Evolutionary conservation across 164 flowering plant species (phyloP).

Genomic region (Magnolia kwangsiensis): DNA sequence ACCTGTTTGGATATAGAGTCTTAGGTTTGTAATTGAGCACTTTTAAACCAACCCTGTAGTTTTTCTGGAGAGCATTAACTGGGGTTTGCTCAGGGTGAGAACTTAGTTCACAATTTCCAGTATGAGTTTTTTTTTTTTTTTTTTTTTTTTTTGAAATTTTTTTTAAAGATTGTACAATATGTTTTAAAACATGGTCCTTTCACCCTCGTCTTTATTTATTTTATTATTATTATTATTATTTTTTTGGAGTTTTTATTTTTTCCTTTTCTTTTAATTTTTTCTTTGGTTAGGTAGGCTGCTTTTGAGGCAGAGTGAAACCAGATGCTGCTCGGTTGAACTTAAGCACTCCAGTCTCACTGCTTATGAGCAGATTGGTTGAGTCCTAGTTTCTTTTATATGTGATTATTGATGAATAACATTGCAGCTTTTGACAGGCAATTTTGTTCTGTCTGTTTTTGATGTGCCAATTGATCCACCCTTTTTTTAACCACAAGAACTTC

Average conservation of each 20-base stretch:
- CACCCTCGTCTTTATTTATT: conserved; percentile 7
- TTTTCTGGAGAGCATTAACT: background rate
- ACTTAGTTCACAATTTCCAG: background rate
- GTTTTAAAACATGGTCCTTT: background rate
- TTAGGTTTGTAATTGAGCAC: background rate
- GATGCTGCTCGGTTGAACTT: conserved; percentile 35
- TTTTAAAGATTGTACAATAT: conserved; percentile 3
- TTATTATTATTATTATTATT: conserved; percentile 5
- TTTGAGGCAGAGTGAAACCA: conserved; percentile 26
- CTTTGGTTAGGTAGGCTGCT: conserved; percentile 30
- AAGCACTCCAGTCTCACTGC: conserved; percentile 10
- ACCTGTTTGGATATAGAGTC: conserved; percentile 6
- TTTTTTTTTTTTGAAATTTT: too few species aligned
- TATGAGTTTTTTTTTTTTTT: background rate
- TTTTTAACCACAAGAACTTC: background rate
- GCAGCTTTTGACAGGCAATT: conserved; percentile 35
- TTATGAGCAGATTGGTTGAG: conserved; percentile 21
- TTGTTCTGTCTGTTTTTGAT: conserved; percentile 10
- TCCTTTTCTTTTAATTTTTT: background rate
- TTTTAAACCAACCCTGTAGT: background rate
- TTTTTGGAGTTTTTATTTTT: background rate
- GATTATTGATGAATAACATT: conserved; percentile 8
- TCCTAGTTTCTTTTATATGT: conserved; percentile 11
- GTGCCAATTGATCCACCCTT: background rate
- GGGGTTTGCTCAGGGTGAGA: background rate